A percentile compares a stretch with the other conserved stretches of the same genome.
phyloP scores from a whole-genome alignment of 202 grass and related monocot genomes.

The Elaeis oleifera region DNA sequence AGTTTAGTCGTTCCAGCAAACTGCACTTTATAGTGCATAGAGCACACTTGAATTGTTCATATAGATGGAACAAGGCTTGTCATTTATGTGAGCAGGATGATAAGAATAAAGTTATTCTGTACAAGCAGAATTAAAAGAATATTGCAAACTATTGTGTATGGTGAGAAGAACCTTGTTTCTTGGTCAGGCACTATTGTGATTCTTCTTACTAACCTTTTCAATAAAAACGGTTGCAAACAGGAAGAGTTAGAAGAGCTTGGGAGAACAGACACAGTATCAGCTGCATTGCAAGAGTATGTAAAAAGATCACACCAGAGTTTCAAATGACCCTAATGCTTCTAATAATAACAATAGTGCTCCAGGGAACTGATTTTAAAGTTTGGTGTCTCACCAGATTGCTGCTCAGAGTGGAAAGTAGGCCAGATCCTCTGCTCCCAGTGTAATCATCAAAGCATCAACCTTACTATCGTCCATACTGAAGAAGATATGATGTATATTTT shows the following conservation, averaged over 20 bases:
- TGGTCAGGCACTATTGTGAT: too few relatives aligned
- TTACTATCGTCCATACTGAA: neutral
- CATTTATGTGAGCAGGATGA: too few relatives aligned
- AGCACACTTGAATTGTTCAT: too few relatives aligned
- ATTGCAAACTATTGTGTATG: too few relatives aligned
- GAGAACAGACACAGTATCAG: conserved; percentile 66
- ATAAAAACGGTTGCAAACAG: conserved; percentile 25
- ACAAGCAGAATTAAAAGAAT: too few relatives aligned
- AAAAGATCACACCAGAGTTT: neutral
- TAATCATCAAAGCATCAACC: conserved; percentile 29
- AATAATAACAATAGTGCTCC: too few relatives aligned
- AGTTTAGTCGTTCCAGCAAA: too few relatives aligned
- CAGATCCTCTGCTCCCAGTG: conserved; percentile 78
- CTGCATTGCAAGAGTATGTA: conserved; percentile 62
- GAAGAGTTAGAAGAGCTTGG: conserved; percentile 68
- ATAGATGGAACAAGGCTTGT: too few relatives aligned
- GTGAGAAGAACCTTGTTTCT: too few relatives aligned
- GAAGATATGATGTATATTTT: neutral
- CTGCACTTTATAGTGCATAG: too few relatives aligned
- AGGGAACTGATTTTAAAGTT: neutral
- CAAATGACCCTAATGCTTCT: too few relatives aligned
- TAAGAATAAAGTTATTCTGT: too few relatives aligned
- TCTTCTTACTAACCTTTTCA: neutral
- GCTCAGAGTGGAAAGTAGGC: conserved; percentile 39
- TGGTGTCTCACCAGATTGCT: conserved; percentile 39